These are phyloP conservation scores for Melaleuca quinquenervia DNA, from an alignment of 345 rosid species.

Conservation along the genomic window DNA sequence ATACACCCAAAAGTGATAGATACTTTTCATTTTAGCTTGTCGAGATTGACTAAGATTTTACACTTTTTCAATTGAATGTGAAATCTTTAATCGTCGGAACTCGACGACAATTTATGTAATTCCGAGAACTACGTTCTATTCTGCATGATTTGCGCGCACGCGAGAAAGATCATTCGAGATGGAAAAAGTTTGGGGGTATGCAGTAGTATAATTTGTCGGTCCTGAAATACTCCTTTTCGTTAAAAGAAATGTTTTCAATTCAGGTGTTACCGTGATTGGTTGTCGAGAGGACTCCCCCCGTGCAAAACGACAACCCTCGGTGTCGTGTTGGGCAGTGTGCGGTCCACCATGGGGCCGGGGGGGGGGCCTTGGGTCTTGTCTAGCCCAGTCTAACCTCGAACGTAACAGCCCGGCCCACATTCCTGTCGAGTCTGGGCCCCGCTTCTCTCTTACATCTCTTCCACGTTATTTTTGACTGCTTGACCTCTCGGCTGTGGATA, in stretches of 20 bases:
- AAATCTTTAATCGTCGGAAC: background rate
- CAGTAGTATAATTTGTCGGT: background rate
- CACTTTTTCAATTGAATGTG: background rate
- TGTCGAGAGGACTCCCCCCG: background rate
- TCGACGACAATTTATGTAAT: background rate
- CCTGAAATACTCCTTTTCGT: background rate
- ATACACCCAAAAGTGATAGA: fast-evolving
- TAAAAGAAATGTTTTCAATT: background rate
- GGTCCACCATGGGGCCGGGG: background rate
- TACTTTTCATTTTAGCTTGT: background rate
- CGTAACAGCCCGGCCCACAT: background rate
- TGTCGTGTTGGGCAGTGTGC: background rate
- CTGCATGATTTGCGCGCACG: background rate
- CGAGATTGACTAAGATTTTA: background rate
- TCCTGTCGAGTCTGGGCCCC: background rate
- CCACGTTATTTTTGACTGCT: background rate
- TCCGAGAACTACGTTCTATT: background rate
- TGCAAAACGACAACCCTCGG: background rate
- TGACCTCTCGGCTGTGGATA: fast-evolving
- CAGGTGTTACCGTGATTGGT: background rate
- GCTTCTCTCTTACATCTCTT: background rate
- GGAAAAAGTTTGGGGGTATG: background rate
- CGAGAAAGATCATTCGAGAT: background rate
- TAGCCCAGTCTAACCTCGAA: background rate
- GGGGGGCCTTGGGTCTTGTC: background rate